phyloP scores from a whole-genome alignment of 1,139 yeast species.

The Nakaseomyces kungkrabaensis region DNA sequence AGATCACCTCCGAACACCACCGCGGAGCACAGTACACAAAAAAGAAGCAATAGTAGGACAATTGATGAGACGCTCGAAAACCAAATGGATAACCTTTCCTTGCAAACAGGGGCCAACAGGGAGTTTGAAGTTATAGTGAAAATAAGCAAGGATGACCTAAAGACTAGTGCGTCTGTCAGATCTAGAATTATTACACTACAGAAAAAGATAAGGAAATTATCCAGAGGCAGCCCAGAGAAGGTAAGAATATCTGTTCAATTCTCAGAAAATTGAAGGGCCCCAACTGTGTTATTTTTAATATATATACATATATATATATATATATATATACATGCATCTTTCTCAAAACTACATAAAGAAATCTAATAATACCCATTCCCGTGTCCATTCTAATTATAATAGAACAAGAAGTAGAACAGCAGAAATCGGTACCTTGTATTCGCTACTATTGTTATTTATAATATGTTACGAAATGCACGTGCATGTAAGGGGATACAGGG shows the following conservation, averaged over 20 bases:
- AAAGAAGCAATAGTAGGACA: slow-evolving; percentile 15
- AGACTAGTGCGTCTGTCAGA: slow-evolving; percentile 46
- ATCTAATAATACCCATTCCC: too few species aligned
- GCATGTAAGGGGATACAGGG: too few species aligned
- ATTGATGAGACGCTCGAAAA: neutral
- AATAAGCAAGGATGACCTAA: slow-evolving; percentile 41
- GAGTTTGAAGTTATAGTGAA: slow-evolving; percentile 37
- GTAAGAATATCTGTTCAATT: slow-evolving; percentile 34
- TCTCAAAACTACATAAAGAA: too few species aligned
- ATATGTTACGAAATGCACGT: too few species aligned
- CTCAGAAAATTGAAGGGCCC: slow-evolving; percentile 4
- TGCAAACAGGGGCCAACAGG: slow-evolving; percentile 7
- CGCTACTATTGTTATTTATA: too few species aligned
- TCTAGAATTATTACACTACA: slow-evolving; percentile 43
- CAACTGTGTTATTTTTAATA: too few species aligned
- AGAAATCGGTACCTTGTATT: too few species aligned
- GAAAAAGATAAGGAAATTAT: slow-evolving; percentile 42
- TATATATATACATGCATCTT: too few species aligned
- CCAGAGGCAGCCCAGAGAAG: slow-evolving; percentile 36
- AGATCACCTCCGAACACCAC: slow-evolving; percentile 14
- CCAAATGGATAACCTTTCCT: neutral
- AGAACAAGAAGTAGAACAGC: too few species aligned
- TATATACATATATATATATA: too few species aligned
- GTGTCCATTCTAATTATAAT: too few species aligned
- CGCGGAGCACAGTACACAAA: slow-evolving; percentile 19